Conservation (phyloP, 1,139 yeast species). For the Blastobotrys buckinghamii region DNA sequence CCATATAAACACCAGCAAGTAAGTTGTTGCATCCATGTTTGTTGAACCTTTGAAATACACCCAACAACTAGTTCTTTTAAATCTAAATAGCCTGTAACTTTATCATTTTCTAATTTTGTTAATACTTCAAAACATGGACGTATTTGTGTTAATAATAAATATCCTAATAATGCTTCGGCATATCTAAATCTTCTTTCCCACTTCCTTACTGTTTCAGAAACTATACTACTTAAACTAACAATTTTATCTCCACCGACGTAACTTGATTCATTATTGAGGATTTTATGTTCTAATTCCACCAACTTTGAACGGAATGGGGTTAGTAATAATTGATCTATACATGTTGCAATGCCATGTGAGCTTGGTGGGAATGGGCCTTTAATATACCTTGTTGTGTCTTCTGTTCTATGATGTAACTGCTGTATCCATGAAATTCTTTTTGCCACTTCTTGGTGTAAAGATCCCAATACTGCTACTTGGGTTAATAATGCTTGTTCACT, state of each 20-base stretch:
- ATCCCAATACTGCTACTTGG: conserved; percentile 21
- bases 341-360: conserved; percentile 20
- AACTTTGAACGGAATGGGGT: conserved; percentile 16
- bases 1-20: conserved; percentile 29
- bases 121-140: conserved; percentile 18
- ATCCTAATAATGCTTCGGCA: conserved; percentile 15
- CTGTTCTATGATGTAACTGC: conserved; percentile 4
- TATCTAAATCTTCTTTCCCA: conserved; percentile 24
- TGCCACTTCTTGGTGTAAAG: conserved; percentile 14
- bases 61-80: conserved; percentile 17
- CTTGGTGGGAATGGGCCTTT: conserved; percentile 20
- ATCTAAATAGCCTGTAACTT: conserved; percentile 21
- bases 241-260: conserved; percentile 25
- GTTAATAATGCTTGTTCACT: conserved; percentile 19
- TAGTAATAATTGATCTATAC: conserved; percentile 15
- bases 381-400: conserved; percentile 2
- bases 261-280: conserved; percentile 20
- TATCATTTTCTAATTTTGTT: conserved; percentile 15
- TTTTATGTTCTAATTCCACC: conserved; percentile 18
- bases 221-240: conserved; percentile 21
- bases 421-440: conserved; percentile 15
- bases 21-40: conserved; percentile 24
- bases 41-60: conserved; percentile 21
- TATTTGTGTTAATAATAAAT: conserved; percentile 8
- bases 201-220: conserved; percentile 17